A percentile compares a stretch with the other conserved stretches of the same genome.
Evolutionary conservation across 2,329 filamentous ascomycete species (phyloP).

Genomic region (Amylocarpus encephaloides): DNA sequence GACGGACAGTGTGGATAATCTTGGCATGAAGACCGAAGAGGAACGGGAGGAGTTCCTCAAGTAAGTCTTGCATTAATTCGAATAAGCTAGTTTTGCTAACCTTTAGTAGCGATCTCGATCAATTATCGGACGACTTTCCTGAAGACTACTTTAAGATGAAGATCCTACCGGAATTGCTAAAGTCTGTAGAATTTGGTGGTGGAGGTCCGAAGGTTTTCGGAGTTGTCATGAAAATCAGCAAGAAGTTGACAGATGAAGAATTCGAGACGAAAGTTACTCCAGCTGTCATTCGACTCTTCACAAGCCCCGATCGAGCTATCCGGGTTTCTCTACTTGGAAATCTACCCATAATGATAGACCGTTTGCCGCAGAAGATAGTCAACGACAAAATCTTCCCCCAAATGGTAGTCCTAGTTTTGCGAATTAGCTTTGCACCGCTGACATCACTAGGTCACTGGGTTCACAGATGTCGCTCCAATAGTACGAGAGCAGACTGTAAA

Average conservation of each 20-base stretch:
- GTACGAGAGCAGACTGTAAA: constrained; percentile 96
- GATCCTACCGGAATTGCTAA: constrained; percentile 88
- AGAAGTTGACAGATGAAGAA: constrained; percentile 82
- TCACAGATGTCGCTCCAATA: constrained; percentile 83
- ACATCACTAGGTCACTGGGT: constrained; percentile 68
- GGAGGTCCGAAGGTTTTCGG: constrained; percentile 86
- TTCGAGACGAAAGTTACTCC: constrained; percentile 80
- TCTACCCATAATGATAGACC: constrained; percentile 84
- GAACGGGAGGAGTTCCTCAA: constrained; percentile 82
- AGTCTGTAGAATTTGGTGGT: constrained; percentile 96
- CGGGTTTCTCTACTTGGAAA: constrained; percentile 87
- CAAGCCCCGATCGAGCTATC: constrained; percentile 85
- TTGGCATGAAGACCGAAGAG: constrained; percentile 77
- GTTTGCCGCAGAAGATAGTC: constrained; percentile 78
- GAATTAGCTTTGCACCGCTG: constrained; percentile 13
- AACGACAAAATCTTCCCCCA: constrained; percentile 97
- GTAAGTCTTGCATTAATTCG: constrained; percentile 35
- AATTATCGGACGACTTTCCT: constrained; percentile 86
- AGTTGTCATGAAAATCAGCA: constrained; percentile 84
- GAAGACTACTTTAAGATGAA: constrained; percentile 99
- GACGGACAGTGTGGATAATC: constrained; percentile 85
- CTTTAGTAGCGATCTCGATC: constrained; percentile 61
- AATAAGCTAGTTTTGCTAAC: constrained; percentile 23
- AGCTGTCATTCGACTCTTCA: constrained; percentile 78
- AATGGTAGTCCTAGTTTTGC: constrained; percentile 49